phyloP scores from a whole-genome alignment of 1,284 basidiomycete genomes.

The Golubevia sp. region DNA sequence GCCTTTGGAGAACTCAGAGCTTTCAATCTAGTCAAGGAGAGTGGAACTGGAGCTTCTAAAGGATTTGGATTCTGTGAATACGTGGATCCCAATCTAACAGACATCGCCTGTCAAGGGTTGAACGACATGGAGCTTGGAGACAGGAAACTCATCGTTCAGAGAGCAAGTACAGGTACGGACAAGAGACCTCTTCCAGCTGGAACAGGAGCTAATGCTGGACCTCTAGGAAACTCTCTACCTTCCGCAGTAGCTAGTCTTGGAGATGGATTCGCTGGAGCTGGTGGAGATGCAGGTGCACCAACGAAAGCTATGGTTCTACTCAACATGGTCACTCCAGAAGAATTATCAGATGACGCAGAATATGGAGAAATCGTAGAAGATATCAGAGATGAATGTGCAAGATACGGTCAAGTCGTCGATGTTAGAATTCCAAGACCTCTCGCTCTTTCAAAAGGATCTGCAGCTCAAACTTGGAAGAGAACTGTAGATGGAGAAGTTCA shows the following conservation, averaged over 20 bases:
- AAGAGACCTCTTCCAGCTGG: constrained; percentile 2
- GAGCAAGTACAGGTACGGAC: constrained; percentile 31
- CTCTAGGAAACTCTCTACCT: constrained; percentile 1
- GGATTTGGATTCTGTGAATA: constrained; percentile 60
- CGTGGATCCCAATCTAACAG: constrained; percentile 46
- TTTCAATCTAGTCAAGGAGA: constrained; percentile 54
- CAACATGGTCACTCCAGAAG: constrained; percentile 60
- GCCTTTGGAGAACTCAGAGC: constrained; percentile 55
- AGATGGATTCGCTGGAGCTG: background rate
- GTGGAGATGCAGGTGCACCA: constrained; percentile 26
- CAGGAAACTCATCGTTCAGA: constrained; percentile 50
- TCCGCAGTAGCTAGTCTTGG: background rate
- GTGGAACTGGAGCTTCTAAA: constrained; percentile 34
- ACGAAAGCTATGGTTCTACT: constrained; percentile 57
- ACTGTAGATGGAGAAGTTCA: constrained; percentile 65
- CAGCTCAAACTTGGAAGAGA: constrained; percentile 43
- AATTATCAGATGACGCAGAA: constrained; percentile 55
- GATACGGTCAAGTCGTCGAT: constrained; percentile 47
- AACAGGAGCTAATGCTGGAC: constrained; percentile 5
- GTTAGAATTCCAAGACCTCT: constrained; percentile 54
- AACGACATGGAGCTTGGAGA: constrained; percentile 59
- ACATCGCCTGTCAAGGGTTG: constrained; percentile 53
- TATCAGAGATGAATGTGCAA: constrained; percentile 54
- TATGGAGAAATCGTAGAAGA: constrained; percentile 59
- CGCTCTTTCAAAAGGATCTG: constrained; percentile 37